These are phyloP conservation scores for Chlamydomonas asymmetrica DNA, from an alignment of 139 green algal species.

Conservation along the genomic window DNA sequence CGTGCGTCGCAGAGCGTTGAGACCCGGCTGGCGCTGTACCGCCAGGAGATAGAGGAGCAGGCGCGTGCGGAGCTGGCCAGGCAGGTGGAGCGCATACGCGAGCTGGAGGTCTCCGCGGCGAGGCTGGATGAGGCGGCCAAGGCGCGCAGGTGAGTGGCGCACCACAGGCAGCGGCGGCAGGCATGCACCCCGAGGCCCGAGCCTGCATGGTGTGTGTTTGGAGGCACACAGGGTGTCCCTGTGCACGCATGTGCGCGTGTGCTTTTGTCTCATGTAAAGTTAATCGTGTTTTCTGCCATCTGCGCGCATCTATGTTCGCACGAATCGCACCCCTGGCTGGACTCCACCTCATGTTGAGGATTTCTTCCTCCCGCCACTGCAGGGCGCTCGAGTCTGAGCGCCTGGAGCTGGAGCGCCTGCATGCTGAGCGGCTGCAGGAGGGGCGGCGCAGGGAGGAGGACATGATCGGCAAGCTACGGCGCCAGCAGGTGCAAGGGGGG, in stretches of 20 bases:
- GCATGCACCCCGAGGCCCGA: too few species aligned
- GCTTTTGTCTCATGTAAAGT: too few species aligned
- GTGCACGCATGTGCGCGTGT: too few species aligned
- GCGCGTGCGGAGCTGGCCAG: conserved; percentile 38
- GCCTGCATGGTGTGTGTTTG: too few species aligned
- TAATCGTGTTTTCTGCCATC: too few species aligned
- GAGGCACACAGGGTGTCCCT: too few species aligned
- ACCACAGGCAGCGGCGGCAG: too few species aligned
- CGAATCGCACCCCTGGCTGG: too few species aligned
- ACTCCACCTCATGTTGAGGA: too few species aligned
- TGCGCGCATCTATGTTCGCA: too few species aligned
- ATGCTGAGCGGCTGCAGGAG: conserved; percentile 49
- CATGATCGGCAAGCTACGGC: conserved; percentile 46
- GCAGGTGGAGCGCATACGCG: conserved; percentile 58
- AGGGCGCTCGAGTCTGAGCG: conserved; percentile 36
- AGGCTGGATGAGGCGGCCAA: conserved; percentile 58
- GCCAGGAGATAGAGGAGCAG: conserved; percentile 53
- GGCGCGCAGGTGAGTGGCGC: too few species aligned
- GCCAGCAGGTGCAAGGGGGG: conserved; percentile 52
- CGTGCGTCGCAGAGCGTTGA: conserved; percentile 26
- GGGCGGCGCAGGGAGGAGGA: conserved; percentile 56
- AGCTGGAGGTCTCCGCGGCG: conserved; percentile 54
- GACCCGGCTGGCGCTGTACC: conserved; percentile 52
- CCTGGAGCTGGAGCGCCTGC: conserved; percentile 51
- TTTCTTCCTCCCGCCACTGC: too few species aligned